phyloP scores from a whole-genome alignment of 2,329 filamentous ascomycete genomes.

The Colletotrichum sp. region DNA sequence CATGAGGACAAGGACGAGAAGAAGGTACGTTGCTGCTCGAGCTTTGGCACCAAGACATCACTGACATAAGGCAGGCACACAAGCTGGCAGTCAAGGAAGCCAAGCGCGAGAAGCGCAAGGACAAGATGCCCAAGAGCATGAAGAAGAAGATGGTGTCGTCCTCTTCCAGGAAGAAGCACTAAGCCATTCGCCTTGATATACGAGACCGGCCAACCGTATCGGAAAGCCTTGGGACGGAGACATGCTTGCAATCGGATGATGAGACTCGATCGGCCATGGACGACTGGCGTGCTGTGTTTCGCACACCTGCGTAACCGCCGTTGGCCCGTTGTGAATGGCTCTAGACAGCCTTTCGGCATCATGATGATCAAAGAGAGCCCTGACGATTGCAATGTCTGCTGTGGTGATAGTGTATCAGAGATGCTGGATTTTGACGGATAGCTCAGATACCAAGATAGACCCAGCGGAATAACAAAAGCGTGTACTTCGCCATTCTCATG shows the following conservation, averaged over 20 bases:
- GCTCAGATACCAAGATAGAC: background rate
- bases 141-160: constrained; percentile 85
- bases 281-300: constrained; percentile 23
- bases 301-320: constrained; percentile 43
- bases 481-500: background rate
- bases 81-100: constrained; percentile 94
- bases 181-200: constrained; percentile 20
- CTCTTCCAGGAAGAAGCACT: constrained; percentile 68
- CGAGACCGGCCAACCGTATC: background rate
- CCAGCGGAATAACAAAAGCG: background rate
- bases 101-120: constrained; percentile 89
- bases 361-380: constrained; percentile 68
- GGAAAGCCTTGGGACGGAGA: background rate
- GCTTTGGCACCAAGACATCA: background rate
- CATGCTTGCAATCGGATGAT: constrained; percentile 49
- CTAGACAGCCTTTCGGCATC: constrained; percentile 37
- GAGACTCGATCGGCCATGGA: constrained; percentile 34
- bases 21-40: constrained; percentile 53
- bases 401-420: background rate
- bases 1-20: constrained; percentile 94
- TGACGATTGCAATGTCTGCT: constrained; percentile 42
- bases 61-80: constrained; percentile 56
- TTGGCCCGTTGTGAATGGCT: constrained; percentile 33
- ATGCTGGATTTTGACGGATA: background rate
- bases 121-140: constrained; percentile 94